These are phyloP conservation scores for Senna tora DNA, from an alignment of 306 rosid genomes.

Conservation along the genomic window DNA sequence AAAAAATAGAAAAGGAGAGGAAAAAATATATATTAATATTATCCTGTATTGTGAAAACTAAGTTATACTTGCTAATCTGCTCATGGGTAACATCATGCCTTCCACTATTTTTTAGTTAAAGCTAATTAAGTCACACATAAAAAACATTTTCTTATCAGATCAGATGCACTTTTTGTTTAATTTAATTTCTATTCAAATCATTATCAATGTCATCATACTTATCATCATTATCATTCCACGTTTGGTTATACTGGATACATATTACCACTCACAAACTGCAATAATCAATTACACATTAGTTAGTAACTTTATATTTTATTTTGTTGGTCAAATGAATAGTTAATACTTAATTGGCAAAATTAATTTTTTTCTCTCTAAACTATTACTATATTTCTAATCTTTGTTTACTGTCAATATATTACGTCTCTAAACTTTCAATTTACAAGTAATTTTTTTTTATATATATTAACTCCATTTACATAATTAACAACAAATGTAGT, in stretches of 20 bases:
- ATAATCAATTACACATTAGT: too few species aligned
- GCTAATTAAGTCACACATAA: neutral
- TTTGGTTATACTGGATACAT: neutral
- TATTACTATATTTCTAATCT: too few species aligned
- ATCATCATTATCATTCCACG: neutral
- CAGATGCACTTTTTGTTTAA: neutral
- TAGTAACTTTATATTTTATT: too few species aligned
- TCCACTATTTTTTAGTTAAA: neutral
- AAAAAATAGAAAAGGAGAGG: neutral
- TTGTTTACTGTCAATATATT: too few species aligned
- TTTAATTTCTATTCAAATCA: neutral
- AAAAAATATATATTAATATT: constrained; percentile 25
- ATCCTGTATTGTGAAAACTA: constrained; percentile 5
- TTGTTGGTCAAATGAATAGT: neutral
- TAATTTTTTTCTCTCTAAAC: too few species aligned
- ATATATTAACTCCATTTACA: too few species aligned
- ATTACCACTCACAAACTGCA: too few species aligned
- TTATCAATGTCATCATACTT: neutral
- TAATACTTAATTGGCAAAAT: too few species aligned
- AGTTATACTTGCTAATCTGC: constrained; percentile 5
- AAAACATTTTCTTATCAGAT: neutral
- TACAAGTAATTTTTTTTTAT: too few species aligned
- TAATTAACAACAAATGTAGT: too few species aligned
- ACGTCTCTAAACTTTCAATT: too few species aligned
- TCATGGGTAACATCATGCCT: constrained; percentile 10